These are phyloP conservation scores for Cotoneaster glaucophyllus DNA, from an alignment of 306 rosid genomes.

Conservation along the genomic window DNA sequence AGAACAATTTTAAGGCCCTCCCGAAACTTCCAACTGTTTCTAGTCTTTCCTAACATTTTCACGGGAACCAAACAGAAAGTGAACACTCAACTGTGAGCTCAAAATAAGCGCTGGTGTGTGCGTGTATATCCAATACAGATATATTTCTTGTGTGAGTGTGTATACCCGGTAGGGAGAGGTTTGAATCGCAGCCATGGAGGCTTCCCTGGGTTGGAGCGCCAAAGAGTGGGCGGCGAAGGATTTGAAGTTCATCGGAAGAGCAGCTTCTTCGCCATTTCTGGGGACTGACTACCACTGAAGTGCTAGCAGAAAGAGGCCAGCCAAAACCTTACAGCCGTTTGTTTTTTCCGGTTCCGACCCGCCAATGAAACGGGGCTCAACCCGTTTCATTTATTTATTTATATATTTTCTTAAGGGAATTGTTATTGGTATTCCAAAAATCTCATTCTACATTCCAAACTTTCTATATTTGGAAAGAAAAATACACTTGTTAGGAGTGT, in stretches of 20 bases:
- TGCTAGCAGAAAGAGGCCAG: neutral
- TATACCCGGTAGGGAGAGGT: slow-evolving; percentile 59
- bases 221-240: slow-evolving; percentile 45
- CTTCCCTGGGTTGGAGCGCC: slow-evolving; percentile 32
- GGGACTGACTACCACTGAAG: neutral
- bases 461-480: too few relatives aligned
- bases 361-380: neutral
- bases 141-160: neutral
- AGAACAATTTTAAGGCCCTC: neutral
- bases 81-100: neutral
- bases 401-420: too few relatives aligned
- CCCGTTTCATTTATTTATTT: neutral
- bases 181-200: slow-evolving; percentile 44
- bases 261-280: slow-evolving; percentile 12
- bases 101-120: neutral
- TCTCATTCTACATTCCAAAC: too few relatives aligned
- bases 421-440: too few relatives aligned
- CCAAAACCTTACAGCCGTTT: neutral
- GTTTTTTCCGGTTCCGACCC: neutral
- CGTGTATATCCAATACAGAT: neutral
- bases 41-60: neutral
- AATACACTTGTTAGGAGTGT: too few relatives aligned
- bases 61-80: slow-evolving; percentile 7
- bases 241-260: slow-evolving; percentile 34
- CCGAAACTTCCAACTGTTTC: neutral